Evolutionary conservation across 192 early-diverging fungal species (phyloP), one percentile per base, ranked within the genome.

Genomic region (Cetraspora pellucida): DNA sequence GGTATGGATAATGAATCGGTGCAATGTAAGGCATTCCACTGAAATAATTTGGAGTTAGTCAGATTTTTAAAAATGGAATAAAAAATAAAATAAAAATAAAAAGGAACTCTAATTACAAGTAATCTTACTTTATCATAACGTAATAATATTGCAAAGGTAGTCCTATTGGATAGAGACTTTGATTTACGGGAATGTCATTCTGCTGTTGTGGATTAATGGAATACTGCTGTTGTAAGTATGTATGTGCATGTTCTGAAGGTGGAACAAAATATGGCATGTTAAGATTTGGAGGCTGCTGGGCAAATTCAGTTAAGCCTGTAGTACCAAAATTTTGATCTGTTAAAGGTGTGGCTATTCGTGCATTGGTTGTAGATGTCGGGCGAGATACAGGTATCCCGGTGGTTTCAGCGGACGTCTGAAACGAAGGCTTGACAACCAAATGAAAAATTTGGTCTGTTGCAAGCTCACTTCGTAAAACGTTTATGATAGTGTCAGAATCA

Each of bases 1-100:
- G 73, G 45, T 76, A 70, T 10, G 79, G 78, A 57, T 78, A 54
- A 25, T 77, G 76, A 47, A 84, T 61, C 57, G 80, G 82, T 13
- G 77, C 61, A 50, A 84, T 44, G 77, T 84, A 81, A n/a, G 82
- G 82, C 73, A 84, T 74, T 10, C 82, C 82, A 74, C 82, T 84
- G 50, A 54, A 54, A 54, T 54, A 19, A 54, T 16, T 19, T 9
- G 16, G 47, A 4, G 5, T 19, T 19, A 54, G 50, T 14, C 3
- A 54, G 16, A 13, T 54, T 54, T n/a, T 54, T 0, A 4, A n/a
- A 14, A 49, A 49, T 9, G 47, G 16, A 49, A 13, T 49, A 14
- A 28, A 9, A 70, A 19, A 14, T 27, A 30, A 17, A 70, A 50
- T 23, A 46, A 71, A 49, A 25, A 43, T 1, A n/a, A 23, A 59